These are phyloP conservation scores for Aspergillus haitiensis DNA, from an alignment of 495 filamentous ascomycete genomes.

Conservation along the genomic window DNA sequence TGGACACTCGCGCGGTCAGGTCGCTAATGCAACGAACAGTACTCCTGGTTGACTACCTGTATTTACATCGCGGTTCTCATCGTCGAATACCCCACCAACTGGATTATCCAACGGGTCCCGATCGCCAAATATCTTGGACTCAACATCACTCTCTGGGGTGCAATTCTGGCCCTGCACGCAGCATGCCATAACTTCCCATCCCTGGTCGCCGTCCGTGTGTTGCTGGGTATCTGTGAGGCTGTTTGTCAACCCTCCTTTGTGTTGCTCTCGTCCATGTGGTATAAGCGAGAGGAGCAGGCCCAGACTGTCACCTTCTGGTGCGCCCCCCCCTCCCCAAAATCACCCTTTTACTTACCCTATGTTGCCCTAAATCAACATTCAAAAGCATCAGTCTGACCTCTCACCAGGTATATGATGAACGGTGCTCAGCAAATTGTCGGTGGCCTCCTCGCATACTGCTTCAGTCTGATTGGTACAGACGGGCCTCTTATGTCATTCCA, in stretches of 20 bases:
- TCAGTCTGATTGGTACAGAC: slow-evolving; percentile 50
- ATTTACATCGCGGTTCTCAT: slow-evolving; percentile 56
- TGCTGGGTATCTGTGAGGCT: slow-evolving; percentile 70
- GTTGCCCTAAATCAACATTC: background rate
- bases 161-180: slow-evolving; percentile 56
- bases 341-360: background rate
- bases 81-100: slow-evolving; percentile 58
- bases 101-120: slow-evolving; percentile 60
- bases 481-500: slow-evolving; percentile 54
- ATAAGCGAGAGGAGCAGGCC: slow-evolving; percentile 66
- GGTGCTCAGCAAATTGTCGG: slow-evolving; percentile 58
- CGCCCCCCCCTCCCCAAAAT: background rate
- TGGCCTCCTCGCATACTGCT: slow-evolving; percentile 58
- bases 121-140: slow-evolving; percentile 61
- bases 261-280: slow-evolving; percentile 71
- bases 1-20: too few species aligned
- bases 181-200: slow-evolving; percentile 58
- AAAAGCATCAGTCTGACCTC: background rate
- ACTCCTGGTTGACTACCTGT: slow-evolving; percentile 55
- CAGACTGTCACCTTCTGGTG: slow-evolving; percentile 66
- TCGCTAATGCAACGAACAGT: slow-evolving; percentile 28
- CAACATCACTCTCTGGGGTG: slow-evolving; percentile 63
- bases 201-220: slow-evolving; percentile 56
- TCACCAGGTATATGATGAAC: slow-evolving; percentile 62
- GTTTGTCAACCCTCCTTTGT: slow-evolving; percentile 60